Evolutionary conservation across 2,329 filamentous ascomycete species (phyloP).

Genomic region (Arthrobotrys musiformis): DNA sequence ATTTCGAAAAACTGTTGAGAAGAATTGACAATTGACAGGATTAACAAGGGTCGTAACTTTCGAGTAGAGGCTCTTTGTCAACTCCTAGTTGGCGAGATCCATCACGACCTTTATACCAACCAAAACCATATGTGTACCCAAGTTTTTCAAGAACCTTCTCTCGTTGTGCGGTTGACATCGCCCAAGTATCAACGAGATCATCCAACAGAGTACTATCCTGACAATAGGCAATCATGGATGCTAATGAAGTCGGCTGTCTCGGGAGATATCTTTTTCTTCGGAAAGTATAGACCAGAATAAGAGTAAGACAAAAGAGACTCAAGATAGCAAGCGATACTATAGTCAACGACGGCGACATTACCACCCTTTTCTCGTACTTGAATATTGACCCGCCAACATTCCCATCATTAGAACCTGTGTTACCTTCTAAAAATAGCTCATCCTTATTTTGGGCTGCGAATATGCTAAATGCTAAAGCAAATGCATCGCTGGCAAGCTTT

Average conservation of each 20-base stretch:
- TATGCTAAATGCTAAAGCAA: slow-evolving; percentile 17
- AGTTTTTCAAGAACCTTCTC: not conserved
- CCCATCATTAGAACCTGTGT: too few species aligned
- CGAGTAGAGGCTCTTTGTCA: slow-evolving; percentile 22
- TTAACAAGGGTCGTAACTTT: not conserved
- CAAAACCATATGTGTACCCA: slow-evolving; percentile 24
- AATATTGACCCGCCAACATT: not conserved
- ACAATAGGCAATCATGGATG: slow-evolving; percentile 24
- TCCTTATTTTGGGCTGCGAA: slow-evolving; percentile 16
- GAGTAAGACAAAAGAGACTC: slow-evolving; percentile 11
- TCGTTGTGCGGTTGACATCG: slow-evolving; percentile 3
- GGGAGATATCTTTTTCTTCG: slow-evolving; percentile 24
- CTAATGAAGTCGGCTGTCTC: slow-evolving; percentile 24
- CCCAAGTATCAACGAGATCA: slow-evolving; percentile 15
- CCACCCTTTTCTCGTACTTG: slow-evolving; percentile 17
- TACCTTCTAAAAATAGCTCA: not conserved
- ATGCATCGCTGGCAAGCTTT: slow-evolving; percentile 2
- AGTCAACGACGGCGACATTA: slow-evolving; percentile 16
- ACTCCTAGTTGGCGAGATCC: slow-evolving; percentile 8
- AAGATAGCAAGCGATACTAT: slow-evolving; percentile 17
- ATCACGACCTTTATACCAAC: slow-evolving; percentile 20
- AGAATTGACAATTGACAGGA: not conserved
- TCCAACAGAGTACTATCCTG: slow-evolving; percentile 21
- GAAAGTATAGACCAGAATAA: slow-evolving; percentile 16
- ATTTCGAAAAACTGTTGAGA: too few species aligned